A percentile compares a stretch with the other conserved stretches of the same genome.
These are phyloP conservation scores for Xylaria sp. DNA, from an alignment of 2,329 filamentous ascomycete species.

Conservation along the genomic window DNA sequence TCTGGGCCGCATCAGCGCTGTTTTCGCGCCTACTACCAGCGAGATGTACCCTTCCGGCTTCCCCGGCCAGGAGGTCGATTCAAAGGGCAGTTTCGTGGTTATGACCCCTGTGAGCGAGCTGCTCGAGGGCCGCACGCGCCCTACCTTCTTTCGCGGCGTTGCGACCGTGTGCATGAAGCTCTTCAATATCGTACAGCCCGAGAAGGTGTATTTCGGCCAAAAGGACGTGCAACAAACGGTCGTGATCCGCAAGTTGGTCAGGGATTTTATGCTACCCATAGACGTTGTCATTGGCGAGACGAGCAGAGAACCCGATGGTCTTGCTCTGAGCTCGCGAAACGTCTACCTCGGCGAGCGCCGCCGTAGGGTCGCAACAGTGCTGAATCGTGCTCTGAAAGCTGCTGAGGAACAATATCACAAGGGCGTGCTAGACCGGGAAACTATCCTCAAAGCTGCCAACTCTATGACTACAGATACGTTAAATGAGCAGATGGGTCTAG, in stretches of 20 bases:
- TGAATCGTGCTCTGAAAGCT: constrained; percentile 70
- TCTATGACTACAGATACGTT: constrained; percentile 61
- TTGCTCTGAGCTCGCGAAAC: constrained; percentile 92
- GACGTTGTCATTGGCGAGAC: constrained; percentile 78
- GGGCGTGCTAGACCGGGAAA: constrained; percentile 59
- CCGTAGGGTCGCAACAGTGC: constrained; percentile 72
- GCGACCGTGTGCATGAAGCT: constrained; percentile 96
- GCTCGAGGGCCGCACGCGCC: constrained; percentile 83
- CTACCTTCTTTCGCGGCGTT: constrained; percentile 95
- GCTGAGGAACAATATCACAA: constrained; percentile 71
- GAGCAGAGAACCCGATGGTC: constrained; percentile 75
- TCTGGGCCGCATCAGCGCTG: constrained; percentile 73
- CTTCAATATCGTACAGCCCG: constrained; percentile 80
- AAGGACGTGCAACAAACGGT: constrained; percentile 98
- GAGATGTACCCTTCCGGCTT: constrained; percentile 88
- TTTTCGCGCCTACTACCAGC: constrained; percentile 83
- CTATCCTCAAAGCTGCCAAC: constrained; percentile 75
- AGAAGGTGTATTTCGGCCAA: constrained; percentile 90
- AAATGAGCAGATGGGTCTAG: constrained; percentile 65
- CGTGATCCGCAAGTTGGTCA: constrained; percentile 83
- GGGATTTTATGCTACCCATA: constrained; percentile 82
- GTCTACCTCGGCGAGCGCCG: constrained; percentile 84
- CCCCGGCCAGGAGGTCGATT: constrained; percentile 73
- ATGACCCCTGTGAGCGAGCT: constrained; percentile 83
- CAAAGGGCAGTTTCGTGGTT: constrained; percentile 86